phyloP scores from a whole-genome alignment of 1,284 basidiomycete species.

The Apiotrichum mycotoxinovorans region DNA sequence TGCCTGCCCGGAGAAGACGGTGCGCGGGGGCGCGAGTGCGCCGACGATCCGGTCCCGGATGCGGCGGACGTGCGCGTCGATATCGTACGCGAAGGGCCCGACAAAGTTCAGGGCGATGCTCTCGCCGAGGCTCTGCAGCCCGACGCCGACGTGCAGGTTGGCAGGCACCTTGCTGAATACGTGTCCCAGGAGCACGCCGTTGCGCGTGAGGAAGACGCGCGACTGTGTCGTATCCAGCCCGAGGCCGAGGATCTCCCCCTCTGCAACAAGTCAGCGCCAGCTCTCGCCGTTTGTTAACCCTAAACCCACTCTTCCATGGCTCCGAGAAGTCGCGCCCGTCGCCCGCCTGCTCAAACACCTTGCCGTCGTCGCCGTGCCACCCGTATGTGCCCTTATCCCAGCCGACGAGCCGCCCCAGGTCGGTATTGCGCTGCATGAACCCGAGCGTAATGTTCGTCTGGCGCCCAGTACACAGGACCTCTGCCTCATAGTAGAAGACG shows the following conservation, averaged over 20 bases:
- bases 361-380: conserved; percentile 90
- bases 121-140: conserved; percentile 66
- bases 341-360: conserved; percentile 67
- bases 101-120: conserved; percentile 65
- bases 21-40: not conserved
- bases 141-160: conserved; percentile 77
- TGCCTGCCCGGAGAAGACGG: conserved; percentile 1
- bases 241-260: conserved; percentile 79
- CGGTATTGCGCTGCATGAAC: conserved; percentile 58
- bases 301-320: conserved; percentile 47
- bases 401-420: conserved; percentile 72
- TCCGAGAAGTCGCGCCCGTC: conserved; percentile 68
- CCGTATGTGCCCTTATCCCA: conserved; percentile 90
- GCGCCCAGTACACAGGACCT: conserved; percentile 56
- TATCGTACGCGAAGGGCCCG: conserved; percentile 78
- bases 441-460: conserved; percentile 84
- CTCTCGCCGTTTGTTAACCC: not conserved
- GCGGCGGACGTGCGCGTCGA: conserved; percentile 65
- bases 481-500: conserved; percentile 86
- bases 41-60: conserved; percentile 24
- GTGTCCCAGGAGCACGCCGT: conserved; percentile 67
- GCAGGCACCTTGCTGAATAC: conserved; percentile 64
- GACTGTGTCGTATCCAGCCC: conserved; percentile 80
- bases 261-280: conserved; percentile 48
- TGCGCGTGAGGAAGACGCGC: conserved; percentile 83